Evolutionary conservation across 1,139 yeast genomes (phyloP), one percentile per base, ranked within the genome.

Genomic region (Candida frijolesensis): DNA sequence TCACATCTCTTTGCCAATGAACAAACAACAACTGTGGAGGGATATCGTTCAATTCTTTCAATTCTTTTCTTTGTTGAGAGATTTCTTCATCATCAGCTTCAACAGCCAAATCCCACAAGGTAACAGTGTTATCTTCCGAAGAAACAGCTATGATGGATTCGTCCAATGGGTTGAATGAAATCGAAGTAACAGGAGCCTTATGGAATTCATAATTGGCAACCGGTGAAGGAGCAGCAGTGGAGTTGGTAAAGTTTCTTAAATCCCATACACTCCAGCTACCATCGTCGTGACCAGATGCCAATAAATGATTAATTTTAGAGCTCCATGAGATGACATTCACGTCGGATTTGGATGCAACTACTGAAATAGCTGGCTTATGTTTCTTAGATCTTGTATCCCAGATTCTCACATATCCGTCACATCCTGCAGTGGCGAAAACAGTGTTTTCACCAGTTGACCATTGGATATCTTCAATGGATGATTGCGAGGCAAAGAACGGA

Each of bases 191-290:
- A 29, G 99, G 88, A 45, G 95, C 83, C 68, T 89, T 89, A 73
- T 95, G 99, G 89, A 94, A 95, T 61, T 88, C 90, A 65, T 94
- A 94, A 60, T 87, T 87, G 8, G 97, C 98, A 32, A 92, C 97
- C 14, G 96, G 95, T 15, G 83, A 72, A 10, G 91, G 89, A 25
- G 38, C 29, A 34, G n/a, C 25, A 27, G 71, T 64, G 22, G 80
- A 70, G 15, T 45, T 48, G 44, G 76, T 71, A 72, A 95, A 91
- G 60, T 83, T 87, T 66, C 99, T 86, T 70, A 94, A 78, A 74
- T 94, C 99, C 99, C 99, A 94, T 41, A 94, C 95, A 49, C 96
- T 91, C 97, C 98, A 94, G 32, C 85, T 74, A 54, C 99, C 99
- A 67, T 91, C 97, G 67, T 94, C 99, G 64, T 94, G 97, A 57